A percentile compares a stretch with the other conserved stretches of the same genome.
phyloP scores from a whole-genome alignment of 768 basidiomycete species.

The Psilocybe subaeruginosa region DNA sequence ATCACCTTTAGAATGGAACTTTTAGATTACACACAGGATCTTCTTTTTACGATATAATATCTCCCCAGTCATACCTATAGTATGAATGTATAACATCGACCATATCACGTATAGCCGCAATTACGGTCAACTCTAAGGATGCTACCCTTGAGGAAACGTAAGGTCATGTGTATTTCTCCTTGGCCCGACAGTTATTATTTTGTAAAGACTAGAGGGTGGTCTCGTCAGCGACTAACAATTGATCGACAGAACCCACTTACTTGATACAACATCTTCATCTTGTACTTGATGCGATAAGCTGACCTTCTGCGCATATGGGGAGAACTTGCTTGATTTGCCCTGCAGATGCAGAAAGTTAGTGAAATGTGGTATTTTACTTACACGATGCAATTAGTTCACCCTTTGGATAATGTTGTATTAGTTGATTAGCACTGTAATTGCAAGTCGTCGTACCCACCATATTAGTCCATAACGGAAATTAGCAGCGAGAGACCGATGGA shows the following conservation, averaged over 20 bases:
- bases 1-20: conserved; percentile 16
- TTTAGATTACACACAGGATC: conserved; percentile 19
- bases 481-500: conserved; percentile 85
- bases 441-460: conserved; percentile 56
- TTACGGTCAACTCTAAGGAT: not conserved
- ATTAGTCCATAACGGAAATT: conserved; percentile 96
- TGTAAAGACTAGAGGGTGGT: conserved; percentile 28
- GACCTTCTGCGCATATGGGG: conserved; percentile 93
- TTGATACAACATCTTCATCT: conserved; percentile 89
- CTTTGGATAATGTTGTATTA: conserved; percentile 17
- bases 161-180: too few species aligned
- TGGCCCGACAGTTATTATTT: conserved; percentile 21
- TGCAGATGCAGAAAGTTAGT: conserved; percentile 26
- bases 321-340: conserved; percentile 95
- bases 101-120: not conserved
- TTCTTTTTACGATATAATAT: conserved; percentile 16
- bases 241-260: conserved; percentile 47
- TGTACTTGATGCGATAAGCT: conserved; percentile 82
- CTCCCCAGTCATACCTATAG: conserved; percentile 15
- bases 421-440: not conserved
- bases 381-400: conserved; percentile 19
- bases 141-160: not conserved
- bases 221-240: conserved; percentile 32
- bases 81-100: conserved; percentile 16
- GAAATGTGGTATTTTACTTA: not conserved